Conservation (phyloP, 805 yeast species). For the Kazachstania africana region DNA sequence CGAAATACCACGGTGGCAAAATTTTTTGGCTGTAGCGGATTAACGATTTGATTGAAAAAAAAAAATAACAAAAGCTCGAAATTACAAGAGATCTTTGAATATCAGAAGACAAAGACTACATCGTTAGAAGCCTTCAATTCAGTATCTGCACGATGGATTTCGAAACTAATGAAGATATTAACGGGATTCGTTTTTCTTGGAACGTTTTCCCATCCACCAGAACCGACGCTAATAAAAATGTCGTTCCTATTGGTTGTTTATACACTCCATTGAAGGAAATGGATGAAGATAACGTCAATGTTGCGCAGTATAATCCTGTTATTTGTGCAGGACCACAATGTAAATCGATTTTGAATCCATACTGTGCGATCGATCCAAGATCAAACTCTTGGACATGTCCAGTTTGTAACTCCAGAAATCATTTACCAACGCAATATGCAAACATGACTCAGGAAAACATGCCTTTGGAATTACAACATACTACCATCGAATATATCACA, state of each 20-base stretch:
- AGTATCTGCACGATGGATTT: slow-evolving; percentile 31
- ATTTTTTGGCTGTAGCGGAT: too few relatives aligned
- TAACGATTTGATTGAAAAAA: too few relatives aligned
- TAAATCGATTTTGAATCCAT: slow-evolving; percentile 79
- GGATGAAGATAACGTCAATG: slow-evolving; percentile 60
- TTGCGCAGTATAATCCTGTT: slow-evolving; percentile 79
- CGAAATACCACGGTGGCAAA: too few relatives aligned
- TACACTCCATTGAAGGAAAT: slow-evolving; percentile 87
- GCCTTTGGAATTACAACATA: slow-evolving; percentile 67
- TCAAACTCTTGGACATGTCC: slow-evolving; percentile 80
- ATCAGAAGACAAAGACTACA: too few relatives aligned
- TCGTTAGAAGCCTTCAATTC: too few relatives aligned
- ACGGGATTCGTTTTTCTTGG: slow-evolving; percentile 72
- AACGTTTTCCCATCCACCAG: slow-evolving; percentile 81
- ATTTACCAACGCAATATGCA: slow-evolving; percentile 71
- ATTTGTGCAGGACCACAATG: slow-evolving; percentile 67
- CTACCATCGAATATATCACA: slow-evolving; percentile 79
- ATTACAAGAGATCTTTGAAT: too few relatives aligned
- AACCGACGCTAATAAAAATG: slow-evolving; percentile 80
- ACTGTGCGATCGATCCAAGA: slow-evolving; percentile 65
- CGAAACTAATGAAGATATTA: slow-evolving; percentile 56
- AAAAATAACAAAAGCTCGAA: too few relatives aligned
- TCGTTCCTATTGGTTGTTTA: slow-evolving; percentile 87
- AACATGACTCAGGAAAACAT: slow-evolving; percentile 63
- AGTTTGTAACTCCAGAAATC: slow-evolving; percentile 66